Conservation (phyloP, 2,329 filamentous ascomycete species). For the Ophiostoma novo-ulmi region DNA sequence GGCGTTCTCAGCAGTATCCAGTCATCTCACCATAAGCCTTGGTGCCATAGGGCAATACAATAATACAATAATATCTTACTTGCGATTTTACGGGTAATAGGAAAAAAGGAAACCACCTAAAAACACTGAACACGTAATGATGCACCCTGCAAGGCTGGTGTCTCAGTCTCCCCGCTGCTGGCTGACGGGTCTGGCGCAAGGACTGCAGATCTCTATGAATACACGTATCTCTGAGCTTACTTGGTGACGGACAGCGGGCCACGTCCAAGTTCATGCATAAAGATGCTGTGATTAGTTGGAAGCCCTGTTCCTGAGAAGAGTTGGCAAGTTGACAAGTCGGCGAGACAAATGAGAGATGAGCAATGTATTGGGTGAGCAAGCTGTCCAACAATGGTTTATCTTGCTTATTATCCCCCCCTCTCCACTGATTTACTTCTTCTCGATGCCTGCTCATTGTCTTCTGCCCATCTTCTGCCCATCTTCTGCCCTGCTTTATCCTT, state of each 20-base stretch:
- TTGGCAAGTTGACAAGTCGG: neutral
- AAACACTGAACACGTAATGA: neutral
- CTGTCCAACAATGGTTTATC: neutral
- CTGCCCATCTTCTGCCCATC: neutral
- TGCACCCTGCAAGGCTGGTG: slow-evolving; percentile 1
- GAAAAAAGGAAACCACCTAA: neutral
- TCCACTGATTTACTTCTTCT: neutral
- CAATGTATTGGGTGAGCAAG: neutral
- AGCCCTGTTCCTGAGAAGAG: neutral
- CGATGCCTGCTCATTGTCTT: neutral
- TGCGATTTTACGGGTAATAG: no score
- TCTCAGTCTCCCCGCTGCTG: neutral
- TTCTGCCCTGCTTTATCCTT: neutral
- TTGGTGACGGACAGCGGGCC: neutral
- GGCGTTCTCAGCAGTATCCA: neutral
- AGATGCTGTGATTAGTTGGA: neutral
- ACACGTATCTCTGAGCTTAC: neutral
- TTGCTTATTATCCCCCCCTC: neutral
- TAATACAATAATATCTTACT: no score
- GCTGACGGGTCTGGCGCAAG: neutral
- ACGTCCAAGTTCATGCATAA: neutral
- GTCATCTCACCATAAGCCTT: no score
- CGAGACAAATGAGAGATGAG: neutral
- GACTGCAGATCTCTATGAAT: neutral
- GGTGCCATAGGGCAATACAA: neutral